Percentiles rank a stretch among this genome's conserved stretches.
These are phyloP conservation scores for Cyberlindnera meyerae DNA, from an alignment of 805 yeast genomes.

Conservation along the genomic window DNA sequence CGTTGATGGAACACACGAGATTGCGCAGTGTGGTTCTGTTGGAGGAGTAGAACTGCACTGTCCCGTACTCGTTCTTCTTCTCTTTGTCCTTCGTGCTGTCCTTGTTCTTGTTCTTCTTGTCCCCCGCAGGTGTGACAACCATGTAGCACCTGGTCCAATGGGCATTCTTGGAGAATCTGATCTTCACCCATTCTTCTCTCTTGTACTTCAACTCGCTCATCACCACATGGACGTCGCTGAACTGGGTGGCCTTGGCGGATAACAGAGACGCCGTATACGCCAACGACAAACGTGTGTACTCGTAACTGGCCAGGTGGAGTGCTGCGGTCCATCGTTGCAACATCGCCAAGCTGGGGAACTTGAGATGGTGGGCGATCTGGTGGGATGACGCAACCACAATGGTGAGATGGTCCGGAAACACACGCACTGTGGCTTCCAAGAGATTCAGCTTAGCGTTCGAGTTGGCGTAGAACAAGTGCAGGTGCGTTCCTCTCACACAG, in stretches of 20 bases:
- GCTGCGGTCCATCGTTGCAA: slow-evolving; percentile 41
- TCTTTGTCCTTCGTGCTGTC: no score
- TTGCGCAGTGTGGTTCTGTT: slow-evolving; percentile 46
- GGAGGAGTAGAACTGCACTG: slow-evolving; percentile 47
- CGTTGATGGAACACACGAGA: slow-evolving; percentile 45
- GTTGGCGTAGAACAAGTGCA: slow-evolving; percentile 9
- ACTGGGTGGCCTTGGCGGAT: slow-evolving; percentile 49
- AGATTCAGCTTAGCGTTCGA: slow-evolving; percentile 35
- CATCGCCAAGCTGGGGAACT: slow-evolving; percentile 10
- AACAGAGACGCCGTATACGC: slow-evolving; percentile 61
- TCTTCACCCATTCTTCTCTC: slow-evolving; percentile 57
- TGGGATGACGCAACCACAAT: slow-evolving; percentile 12
- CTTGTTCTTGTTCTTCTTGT: no score
- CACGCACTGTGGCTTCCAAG: slow-evolving; percentile 15
- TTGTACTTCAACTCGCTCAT: slow-evolving; percentile 44
- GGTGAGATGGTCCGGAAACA: slow-evolving; percentile 4
- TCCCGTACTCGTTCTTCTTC: no score
- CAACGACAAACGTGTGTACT: slow-evolving; percentile 51
- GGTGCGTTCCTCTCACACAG: slow-evolving; percentile 37
- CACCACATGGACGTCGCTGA: slow-evolving; percentile 55
- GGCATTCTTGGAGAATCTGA: slow-evolving; percentile 54
- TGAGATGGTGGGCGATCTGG: slow-evolving; percentile 20
- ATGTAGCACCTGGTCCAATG: slow-evolving; percentile 56
- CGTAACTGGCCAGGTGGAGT: slow-evolving; percentile 50
- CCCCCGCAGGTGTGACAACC: slow-evolving; percentile 42